Evolutionary conservation across 768 basidiomycete species (phyloP).

Genomic region (Mycena capillaripes): DNA sequence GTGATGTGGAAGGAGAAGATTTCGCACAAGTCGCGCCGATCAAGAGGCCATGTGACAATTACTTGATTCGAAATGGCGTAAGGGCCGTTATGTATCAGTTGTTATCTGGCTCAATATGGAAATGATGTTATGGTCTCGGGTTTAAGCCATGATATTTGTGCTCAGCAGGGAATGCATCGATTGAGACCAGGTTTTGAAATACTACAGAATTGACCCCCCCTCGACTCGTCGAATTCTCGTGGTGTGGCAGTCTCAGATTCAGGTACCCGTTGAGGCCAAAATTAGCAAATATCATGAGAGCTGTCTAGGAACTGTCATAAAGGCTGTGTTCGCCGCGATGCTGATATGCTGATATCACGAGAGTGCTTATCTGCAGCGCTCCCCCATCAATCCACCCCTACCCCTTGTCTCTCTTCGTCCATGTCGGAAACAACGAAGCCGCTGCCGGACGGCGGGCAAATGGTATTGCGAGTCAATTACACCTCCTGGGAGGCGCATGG

Average conservation of each 20-base stretch:
- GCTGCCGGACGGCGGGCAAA: constrained; percentile 6
- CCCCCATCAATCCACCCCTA: not conserved
- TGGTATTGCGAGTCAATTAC: constrained; percentile 36
- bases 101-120: too few species aligned
- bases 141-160: too few species aligned
- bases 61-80: too few species aligned
- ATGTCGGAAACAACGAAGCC: not conserved
- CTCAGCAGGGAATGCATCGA: too few species aligned
- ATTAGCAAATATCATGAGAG: constrained; percentile 11
- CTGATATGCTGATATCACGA: constrained; percentile 3
- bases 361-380: constrained; percentile 7
- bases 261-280: constrained; percentile 7
- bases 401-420: constrained; percentile 7
- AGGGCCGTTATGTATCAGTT: too few species aligned
- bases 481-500: constrained; percentile 44
- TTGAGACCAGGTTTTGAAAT: too few species aligned
- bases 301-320: constrained; percentile 1
- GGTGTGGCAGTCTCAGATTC: constrained; percentile 7
- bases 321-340: constrained; percentile 2
- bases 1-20: too few species aligned
- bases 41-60: too few species aligned
- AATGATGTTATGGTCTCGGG: too few species aligned
- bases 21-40: too few species aligned
- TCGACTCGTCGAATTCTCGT: not conserved
- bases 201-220: too few species aligned